Percentiles rank a stretch among this genome's conserved stretches.
These are phyloP conservation scores for Diaporthe batatas DNA, from an alignment of 2,329 filamentous ascomycete species.

Conservation along the genomic window DNA sequence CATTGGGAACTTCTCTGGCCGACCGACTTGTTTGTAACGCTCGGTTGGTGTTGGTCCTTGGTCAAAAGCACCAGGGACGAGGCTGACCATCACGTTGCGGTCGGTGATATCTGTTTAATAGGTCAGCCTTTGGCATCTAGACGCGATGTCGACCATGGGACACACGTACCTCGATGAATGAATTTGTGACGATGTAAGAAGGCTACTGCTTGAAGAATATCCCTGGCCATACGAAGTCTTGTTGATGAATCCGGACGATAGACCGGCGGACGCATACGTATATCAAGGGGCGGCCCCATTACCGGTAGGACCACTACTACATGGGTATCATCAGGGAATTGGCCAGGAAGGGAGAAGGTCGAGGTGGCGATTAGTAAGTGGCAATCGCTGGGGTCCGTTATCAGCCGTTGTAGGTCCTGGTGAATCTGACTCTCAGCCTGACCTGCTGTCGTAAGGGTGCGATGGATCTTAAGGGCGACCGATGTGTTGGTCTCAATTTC, in stretches of 20 bases:
- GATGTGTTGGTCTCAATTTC: constrained; percentile 8
- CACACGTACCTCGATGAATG: constrained; percentile 1
- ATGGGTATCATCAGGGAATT: constrained; percentile 5
- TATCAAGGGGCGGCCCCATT: not conserved
- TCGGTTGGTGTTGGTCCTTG: constrained; percentile 4
- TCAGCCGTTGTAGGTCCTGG: not conserved
- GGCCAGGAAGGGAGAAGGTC: constrained; percentile 9
- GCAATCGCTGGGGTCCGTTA: constrained; percentile 1
- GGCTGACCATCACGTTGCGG: not conserved
- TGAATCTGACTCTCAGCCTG: constrained; percentile 10
- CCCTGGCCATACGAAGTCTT: constrained; percentile 3
- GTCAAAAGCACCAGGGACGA: constrained; percentile 4
- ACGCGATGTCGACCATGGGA: not conserved
- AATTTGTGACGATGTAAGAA: not conserved
- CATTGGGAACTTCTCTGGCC: not conserved
- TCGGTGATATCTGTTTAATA: constrained; percentile 1
- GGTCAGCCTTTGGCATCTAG: not conserved
- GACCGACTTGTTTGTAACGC: constrained; percentile 26
- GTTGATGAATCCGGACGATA: not conserved
- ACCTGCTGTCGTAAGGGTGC: constrained; percentile 8
- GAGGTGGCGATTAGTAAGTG: not conserved
- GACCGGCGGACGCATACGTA: not conserved
- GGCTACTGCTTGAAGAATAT: constrained; percentile 11
- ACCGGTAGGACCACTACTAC: constrained; percentile 13
- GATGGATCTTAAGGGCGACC: constrained; percentile 20